phyloP scores from a whole-genome alignment of 306 rosid species.

The Ceratonia siliqua region DNA sequence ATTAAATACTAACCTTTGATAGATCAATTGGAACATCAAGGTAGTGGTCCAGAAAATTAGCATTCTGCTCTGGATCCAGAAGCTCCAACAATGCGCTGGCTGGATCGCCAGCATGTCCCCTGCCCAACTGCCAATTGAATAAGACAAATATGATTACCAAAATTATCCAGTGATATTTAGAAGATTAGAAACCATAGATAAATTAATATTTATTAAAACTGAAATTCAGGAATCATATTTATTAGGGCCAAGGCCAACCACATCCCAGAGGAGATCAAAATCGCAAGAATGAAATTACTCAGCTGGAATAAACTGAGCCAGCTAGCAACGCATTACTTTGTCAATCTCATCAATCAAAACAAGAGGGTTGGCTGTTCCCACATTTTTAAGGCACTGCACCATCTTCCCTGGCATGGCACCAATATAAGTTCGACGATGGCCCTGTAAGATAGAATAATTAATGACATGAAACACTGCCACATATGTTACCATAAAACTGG shows the following conservation, averaged over 20 bases:
- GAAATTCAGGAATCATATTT: slow-evolving; percentile 8
- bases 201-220: slow-evolving; percentile 5
- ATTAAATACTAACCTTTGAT: slow-evolving; percentile 73
- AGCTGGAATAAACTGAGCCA: slow-evolving; percentile 30
- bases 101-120: slow-evolving; percentile 99
- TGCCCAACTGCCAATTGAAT: slow-evolving; percentile 81
- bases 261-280: slow-evolving; percentile 15
- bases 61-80: slow-evolving; percentile 99
- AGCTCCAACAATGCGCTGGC: slow-evolving; percentile 99
- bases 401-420: slow-evolving; percentile 99
- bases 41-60: slow-evolving; percentile 96
- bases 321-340: slow-evolving; percentile 61
- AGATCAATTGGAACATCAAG: slow-evolving; percentile 98
- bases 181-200: background rate
- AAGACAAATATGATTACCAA: slow-evolving; percentile 30
- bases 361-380: slow-evolving; percentile 96
- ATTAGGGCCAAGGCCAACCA: background rate
- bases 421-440: slow-evolving; percentile 98
- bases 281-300: slow-evolving; percentile 18
- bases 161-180: background rate
- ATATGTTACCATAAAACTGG: slow-evolving; percentile 8
- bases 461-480: slow-evolving; percentile 17
- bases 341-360: slow-evolving; percentile 98
- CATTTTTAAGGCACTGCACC: slow-evolving; percentile 99
- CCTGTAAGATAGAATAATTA: slow-evolving; percentile 57